phyloP scores from a whole-genome alignment of 2,329 filamentous ascomycete species.

The Exophiala sideris region DNA sequence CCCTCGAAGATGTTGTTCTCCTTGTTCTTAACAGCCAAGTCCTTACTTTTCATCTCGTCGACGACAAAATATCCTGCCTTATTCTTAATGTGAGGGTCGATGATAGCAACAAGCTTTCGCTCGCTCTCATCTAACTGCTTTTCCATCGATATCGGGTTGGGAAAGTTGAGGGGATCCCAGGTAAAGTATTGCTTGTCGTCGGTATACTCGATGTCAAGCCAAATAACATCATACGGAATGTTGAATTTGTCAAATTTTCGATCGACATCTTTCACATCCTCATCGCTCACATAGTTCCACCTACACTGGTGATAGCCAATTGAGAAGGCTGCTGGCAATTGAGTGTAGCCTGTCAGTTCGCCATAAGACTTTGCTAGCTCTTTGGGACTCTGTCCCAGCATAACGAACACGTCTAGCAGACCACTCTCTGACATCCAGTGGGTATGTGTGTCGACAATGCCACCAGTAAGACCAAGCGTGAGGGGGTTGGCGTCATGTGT shows the following conservation, averaged over 20 bases:
- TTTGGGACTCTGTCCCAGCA: slow-evolving; percentile 81
- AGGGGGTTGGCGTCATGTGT: slow-evolving; percentile 72
- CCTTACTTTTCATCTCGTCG: slow-evolving; percentile 78
- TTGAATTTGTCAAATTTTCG: slow-evolving; percentile 91
- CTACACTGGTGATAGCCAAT: slow-evolving; percentile 96
- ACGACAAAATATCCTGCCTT: slow-evolving; percentile 71
- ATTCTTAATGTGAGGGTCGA: slow-evolving; percentile 98
- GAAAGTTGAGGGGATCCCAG: slow-evolving; percentile 87
- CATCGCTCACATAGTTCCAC: slow-evolving; percentile 97
- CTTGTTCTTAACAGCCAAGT: slow-evolving; percentile 84
- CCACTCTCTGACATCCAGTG: slow-evolving; percentile 97
- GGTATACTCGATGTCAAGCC: slow-evolving; percentile 97
- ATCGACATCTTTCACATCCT: slow-evolving; percentile 95
- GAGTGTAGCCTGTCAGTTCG: slow-evolving; percentile 86
- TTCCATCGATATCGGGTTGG: slow-evolving; percentile 80
- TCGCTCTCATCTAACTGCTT: slow-evolving; percentile 80
- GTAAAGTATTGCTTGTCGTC: slow-evolving; percentile 98
- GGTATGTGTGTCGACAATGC: slow-evolving; percentile 71
- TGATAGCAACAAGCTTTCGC: slow-evolving; percentile 88
- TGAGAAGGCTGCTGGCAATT: slow-evolving; percentile 86
- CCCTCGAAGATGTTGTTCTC: slow-evolving; percentile 85
- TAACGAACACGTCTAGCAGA: slow-evolving; percentile 86
- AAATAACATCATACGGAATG: slow-evolving; percentile 98
- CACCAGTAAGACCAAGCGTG: slow-evolving; percentile 67
- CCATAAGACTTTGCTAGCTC: slow-evolving; percentile 79